phyloP scores from a whole-genome alignment of 768 basidiomycete species.

The Paxillus ammoniavirescens region DNA sequence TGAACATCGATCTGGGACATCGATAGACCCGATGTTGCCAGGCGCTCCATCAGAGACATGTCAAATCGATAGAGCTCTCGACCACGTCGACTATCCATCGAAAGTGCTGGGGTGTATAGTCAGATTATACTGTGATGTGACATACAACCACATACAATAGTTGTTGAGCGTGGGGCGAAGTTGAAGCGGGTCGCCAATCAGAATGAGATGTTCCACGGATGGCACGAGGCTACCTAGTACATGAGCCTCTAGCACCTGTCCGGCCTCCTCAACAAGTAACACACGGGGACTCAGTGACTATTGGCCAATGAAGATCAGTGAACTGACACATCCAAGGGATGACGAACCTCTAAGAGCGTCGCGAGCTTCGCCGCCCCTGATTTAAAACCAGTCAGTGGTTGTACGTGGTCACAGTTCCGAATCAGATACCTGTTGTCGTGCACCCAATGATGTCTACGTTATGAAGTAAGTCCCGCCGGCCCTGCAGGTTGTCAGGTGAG shows the following conservation, averaged over 20 bases:
- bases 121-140: not conserved
- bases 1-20: constrained; percentile 76
- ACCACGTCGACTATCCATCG: constrained; percentile 64
- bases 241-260: constrained; percentile 80
- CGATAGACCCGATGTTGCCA: constrained; percentile 51
- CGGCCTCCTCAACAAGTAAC: constrained; percentile 76
- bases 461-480: constrained; percentile 51
- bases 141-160: constrained; percentile 42
- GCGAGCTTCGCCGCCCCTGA: constrained; percentile 68
- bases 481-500: constrained; percentile 33
- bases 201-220: constrained; percentile 69
- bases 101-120: constrained; percentile 46
- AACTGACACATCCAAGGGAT: not conserved
- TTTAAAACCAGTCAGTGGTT: not conserved
- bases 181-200: constrained; percentile 80
- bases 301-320: not conserved
- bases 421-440: constrained; percentile 65
- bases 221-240: constrained; percentile 62
- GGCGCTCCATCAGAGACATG: constrained; percentile 74
- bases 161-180: constrained; percentile 67
- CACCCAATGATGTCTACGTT: constrained; percentile 67
- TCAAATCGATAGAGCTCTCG: constrained; percentile 60
- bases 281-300: constrained; percentile 61
- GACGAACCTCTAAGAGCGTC: constrained; percentile 50
- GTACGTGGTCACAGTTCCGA: not conserved